These are phyloP conservation scores for Colletotrichum eremochloae DNA, from an alignment of 2,329 filamentous ascomycete species.

Conservation along the genomic window DNA sequence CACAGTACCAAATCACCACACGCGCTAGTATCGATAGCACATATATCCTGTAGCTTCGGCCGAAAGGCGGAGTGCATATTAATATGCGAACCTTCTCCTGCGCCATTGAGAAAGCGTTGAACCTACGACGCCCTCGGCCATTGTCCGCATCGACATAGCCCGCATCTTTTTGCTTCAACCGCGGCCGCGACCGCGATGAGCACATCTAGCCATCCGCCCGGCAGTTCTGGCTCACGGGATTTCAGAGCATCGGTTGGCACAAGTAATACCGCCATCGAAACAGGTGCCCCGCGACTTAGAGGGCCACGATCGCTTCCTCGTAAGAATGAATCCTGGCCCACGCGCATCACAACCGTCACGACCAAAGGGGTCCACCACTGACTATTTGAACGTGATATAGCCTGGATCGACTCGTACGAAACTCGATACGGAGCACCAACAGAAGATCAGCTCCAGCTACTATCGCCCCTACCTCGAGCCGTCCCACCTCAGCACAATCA, in stretches of 20 bases:
- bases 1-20: neutral
- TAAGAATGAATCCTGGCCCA: conserved; percentile 40
- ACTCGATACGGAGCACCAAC: conserved; percentile 54
- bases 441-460: conserved; percentile 55
- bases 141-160: conserved; percentile 26
- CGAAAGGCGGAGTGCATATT: conserved; percentile 35
- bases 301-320: conserved; percentile 48
- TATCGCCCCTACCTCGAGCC: conserved; percentile 56
- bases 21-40: conserved; percentile 31
- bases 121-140: conserved; percentile 31
- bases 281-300: conserved; percentile 39
- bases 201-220: conserved; percentile 40
- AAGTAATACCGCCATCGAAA: conserved; percentile 41
- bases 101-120: conserved; percentile 37
- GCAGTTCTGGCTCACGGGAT: conserved; percentile 43
- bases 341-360: neutral
- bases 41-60: conserved; percentile 15
- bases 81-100: conserved; percentile 39
- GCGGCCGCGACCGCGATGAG: conserved; percentile 40
- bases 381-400: conserved; percentile 47
- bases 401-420: conserved; percentile 66
- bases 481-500: conserved; percentile 59
- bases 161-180: conserved; percentile 17
- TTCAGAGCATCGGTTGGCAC: conserved; percentile 41
- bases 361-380: conserved; percentile 30